Evolutionary conservation across 2,329 filamentous ascomycete genomes (phyloP).

Genomic region (Thelonectria olida): DNA sequence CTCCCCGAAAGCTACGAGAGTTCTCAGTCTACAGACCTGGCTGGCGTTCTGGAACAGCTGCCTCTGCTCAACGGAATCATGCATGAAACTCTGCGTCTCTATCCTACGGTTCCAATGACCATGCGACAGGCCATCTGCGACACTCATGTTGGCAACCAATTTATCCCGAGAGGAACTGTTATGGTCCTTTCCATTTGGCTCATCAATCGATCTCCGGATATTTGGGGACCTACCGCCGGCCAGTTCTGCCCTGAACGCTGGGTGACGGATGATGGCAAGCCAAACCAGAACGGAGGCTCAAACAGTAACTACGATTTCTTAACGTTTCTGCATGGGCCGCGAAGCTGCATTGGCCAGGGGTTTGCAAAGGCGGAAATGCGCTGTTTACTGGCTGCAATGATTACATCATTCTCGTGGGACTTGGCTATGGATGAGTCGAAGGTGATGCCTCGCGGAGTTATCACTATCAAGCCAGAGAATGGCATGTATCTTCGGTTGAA

Average conservation of each 20-base stretch:
- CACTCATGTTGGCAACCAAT: slow-evolving; percentile 65
- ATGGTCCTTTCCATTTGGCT: slow-evolving; percentile 67
- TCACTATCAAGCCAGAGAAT: slow-evolving; percentile 73
- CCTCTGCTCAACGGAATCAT: slow-evolving; percentile 76
- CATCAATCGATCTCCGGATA: slow-evolving; percentile 67
- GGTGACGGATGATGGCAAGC: slow-evolving; percentile 61
- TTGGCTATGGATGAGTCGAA: slow-evolving; percentile 67
- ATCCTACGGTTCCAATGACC: slow-evolving; percentile 72
- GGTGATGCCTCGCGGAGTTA: slow-evolving; percentile 67
- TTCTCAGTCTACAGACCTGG: slow-evolving; percentile 52
- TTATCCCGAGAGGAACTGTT: slow-evolving; percentile 71
- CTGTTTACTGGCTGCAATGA: slow-evolving; percentile 73
- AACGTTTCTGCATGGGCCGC: slow-evolving; percentile 84
- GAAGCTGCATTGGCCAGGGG: slow-evolving; percentile 81
- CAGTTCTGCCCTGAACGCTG: slow-evolving; percentile 77
- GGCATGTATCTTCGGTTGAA: slow-evolving; percentile 67
- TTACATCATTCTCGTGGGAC: slow-evolving; percentile 69
- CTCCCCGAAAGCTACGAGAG: neutral
- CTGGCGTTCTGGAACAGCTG: slow-evolving; percentile 66
- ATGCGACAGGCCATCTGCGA: slow-evolving; percentile 66
- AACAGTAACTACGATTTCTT: slow-evolving; percentile 75
- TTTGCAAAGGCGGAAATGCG: slow-evolving; percentile 81
- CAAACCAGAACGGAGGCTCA: slow-evolving; percentile 72
- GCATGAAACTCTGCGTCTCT: slow-evolving; percentile 73
- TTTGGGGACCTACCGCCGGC: slow-evolving; percentile 74